Percentiles rank a stretch among this genome's conserved stretches.
phyloP scores from a whole-genome alignment of 352 stramenopile genomes.

The Globisporangium heterothallicum region DNA sequence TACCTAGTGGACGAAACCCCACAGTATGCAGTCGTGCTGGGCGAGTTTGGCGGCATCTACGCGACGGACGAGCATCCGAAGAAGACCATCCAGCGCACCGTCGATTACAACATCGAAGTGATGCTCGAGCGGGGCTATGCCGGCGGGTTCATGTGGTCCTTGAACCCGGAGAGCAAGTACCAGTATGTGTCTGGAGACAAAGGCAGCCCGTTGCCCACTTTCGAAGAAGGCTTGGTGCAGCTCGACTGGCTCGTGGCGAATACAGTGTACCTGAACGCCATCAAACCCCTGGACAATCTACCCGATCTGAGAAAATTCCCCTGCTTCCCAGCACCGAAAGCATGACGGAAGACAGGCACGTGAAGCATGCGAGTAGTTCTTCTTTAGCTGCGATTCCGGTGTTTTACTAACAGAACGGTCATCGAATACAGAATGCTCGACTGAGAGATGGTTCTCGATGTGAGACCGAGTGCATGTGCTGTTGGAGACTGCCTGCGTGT shows the following conservation, averaged over 20 bases:
- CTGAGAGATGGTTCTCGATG: no score
- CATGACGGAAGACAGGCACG: neutral
- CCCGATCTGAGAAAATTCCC: conserved; percentile 33
- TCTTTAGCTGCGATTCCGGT: no score
- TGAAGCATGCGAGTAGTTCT: neutral
- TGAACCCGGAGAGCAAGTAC: conserved; percentile 60
- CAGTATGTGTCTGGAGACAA: conserved; percentile 46
- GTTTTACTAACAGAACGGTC: no score
- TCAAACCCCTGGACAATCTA: conserved; percentile 32
- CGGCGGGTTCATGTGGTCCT: conserved; percentile 53
- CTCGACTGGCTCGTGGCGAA: conserved; percentile 51
- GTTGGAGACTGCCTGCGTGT: no score
- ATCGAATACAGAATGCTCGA: no score
- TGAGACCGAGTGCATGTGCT: no score
- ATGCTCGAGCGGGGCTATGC: conserved; percentile 34
- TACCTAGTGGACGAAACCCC: conserved; percentile 17
- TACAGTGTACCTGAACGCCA: conserved; percentile 29
- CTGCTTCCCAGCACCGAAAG: conserved; percentile 24
- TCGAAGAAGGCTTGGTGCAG: conserved; percentile 39
- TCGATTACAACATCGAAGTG: conserved; percentile 44
- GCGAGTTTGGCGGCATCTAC: conserved; percentile 57
- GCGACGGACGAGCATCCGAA: conserved; percentile 39
- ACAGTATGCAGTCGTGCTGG: conserved; percentile 22
- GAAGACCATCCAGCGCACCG: conserved; percentile 39
- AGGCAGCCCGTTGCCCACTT: conserved; percentile 13